These are phyloP conservation scores for Monosporascus ibericus DNA, from an alignment of 2,329 filamentous ascomycete genomes.

Conservation along the genomic window DNA sequence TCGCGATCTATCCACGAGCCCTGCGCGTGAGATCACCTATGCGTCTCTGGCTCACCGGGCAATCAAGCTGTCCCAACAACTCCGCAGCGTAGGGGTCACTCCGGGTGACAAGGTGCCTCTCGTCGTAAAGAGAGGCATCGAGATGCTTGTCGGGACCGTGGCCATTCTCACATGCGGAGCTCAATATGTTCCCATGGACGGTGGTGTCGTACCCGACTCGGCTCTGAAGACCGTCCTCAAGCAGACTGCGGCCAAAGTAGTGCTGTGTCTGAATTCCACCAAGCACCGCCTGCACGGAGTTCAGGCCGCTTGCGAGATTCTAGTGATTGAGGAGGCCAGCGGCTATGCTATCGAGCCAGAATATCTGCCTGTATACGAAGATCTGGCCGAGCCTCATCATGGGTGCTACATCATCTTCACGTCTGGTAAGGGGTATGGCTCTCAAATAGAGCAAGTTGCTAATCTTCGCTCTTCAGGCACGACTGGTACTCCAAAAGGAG, in stretches of 20 bases:
- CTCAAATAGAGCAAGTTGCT: constrained; percentile 11
- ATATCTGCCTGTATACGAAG: constrained; percentile 2
- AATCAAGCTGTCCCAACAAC: constrained; percentile 35
- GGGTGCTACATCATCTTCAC: constrained; percentile 20
- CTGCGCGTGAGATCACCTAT: constrained; percentile 32
- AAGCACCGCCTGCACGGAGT: constrained; percentile 26
- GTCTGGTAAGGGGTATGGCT: background rate
- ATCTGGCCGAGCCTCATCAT: constrained; percentile 15
- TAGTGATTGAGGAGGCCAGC: constrained; percentile 1
- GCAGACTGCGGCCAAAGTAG: constrained; percentile 36
- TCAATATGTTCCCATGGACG: constrained; percentile 55
- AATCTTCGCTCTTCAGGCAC: constrained; percentile 51
- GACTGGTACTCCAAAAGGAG: constrained; percentile 52
- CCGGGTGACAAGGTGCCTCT: constrained; percentile 45
- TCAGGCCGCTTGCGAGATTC: constrained; percentile 15
- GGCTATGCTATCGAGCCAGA: constrained; percentile 5
- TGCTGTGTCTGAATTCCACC: constrained; percentile 41
- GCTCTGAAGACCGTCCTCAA: constrained; percentile 43
- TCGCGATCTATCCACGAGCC: constrained; percentile 16
- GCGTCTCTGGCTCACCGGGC: constrained; percentile 34
- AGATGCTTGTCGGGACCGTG: constrained; percentile 52
- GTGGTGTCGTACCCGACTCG: constrained; percentile 42
- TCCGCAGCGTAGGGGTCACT: constrained; percentile 32
- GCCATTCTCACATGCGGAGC: constrained; percentile 51
- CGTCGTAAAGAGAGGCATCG: constrained; percentile 47